Conservation (phyloP, 768 basidiomycete genomes). For the Cubamyces sp. region DNA sequence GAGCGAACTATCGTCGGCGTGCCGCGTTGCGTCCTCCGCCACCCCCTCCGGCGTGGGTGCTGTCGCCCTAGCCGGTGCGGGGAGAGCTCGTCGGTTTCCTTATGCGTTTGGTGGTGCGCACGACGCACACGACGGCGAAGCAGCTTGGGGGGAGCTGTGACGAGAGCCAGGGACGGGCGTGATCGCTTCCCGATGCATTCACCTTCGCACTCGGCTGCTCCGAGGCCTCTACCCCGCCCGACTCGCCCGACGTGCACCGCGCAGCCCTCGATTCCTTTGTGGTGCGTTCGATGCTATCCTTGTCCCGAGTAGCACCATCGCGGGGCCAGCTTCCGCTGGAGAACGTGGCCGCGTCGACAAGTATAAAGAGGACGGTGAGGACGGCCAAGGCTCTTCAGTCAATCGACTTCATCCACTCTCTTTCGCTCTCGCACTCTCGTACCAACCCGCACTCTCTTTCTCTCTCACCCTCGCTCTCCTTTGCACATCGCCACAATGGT, state of each 20-base stretch:
- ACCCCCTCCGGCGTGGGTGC: too few relatives aligned
- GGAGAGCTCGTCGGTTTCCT: background rate
- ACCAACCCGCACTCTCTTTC: background rate
- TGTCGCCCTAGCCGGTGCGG: background rate
- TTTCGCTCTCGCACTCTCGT: background rate
- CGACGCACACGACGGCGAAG: too few relatives aligned
- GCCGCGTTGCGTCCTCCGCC: too few relatives aligned
- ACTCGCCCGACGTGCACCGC: background rate
- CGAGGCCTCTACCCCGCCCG: background rate
- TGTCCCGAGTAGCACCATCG: constrained; percentile 6
- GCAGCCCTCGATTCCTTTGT: background rate
- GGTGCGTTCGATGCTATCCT: background rate
- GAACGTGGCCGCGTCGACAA: too few relatives aligned
- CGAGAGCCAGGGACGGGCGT: background rate
- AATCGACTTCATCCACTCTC: constrained; percentile 16
- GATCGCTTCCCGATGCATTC: background rate
- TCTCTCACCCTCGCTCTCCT: background rate
- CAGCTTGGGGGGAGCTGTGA: background rate
- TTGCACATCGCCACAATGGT: constrained; percentile 15
- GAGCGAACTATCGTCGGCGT: too few relatives aligned
- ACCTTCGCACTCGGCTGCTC: background rate
- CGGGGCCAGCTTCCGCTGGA: background rate
- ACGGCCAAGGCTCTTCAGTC: constrained; percentile 1
- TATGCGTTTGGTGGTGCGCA: background rate
- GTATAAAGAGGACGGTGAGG: constrained; percentile 1